These are phyloP conservation scores for Arthrobotrys sinensis DNA, from an alignment of 2,329 filamentous ascomycete genomes.

Conservation along the genomic window DNA sequence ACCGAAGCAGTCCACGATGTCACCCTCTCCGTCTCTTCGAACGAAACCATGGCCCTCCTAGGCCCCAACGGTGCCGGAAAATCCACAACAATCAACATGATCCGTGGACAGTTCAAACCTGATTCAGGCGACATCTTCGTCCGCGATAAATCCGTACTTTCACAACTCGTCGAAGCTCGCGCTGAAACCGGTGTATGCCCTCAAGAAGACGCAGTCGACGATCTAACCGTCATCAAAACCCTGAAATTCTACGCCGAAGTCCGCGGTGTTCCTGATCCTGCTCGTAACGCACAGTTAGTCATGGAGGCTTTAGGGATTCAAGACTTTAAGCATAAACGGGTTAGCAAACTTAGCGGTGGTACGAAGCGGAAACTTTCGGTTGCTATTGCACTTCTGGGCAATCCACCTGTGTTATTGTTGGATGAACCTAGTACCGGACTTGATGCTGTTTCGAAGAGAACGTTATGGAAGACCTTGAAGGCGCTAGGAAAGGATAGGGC, in stretches of 20 bases:
- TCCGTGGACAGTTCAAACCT: slow-evolving; percentile 88
- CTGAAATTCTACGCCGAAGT: slow-evolving; percentile 66
- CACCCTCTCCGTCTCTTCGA: slow-evolving; percentile 83
- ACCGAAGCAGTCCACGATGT: slow-evolving; percentile 87
- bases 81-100: slow-evolving; percentile 87
- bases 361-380: slow-evolving; percentile 66
- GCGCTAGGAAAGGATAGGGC: slow-evolving; percentile 64
- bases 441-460: slow-evolving; percentile 66
- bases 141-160: slow-evolving; percentile 58
- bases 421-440: slow-evolving; percentile 66
- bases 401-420: slow-evolving; percentile 65
- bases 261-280: slow-evolving; percentile 65
- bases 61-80: slow-evolving; percentile 96
- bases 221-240: slow-evolving; percentile 65
- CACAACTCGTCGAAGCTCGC: slow-evolving; percentile 60
- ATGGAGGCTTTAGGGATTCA: slow-evolving; percentile 65
- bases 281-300: slow-evolving; percentile 64
- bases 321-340: slow-evolving; percentile 62
- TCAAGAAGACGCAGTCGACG: slow-evolving; percentile 66
- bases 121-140: slow-evolving; percentile 80
- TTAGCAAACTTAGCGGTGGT: slow-evolving; percentile 65
- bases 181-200: slow-evolving; percentile 66
- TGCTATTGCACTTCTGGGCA: slow-evolving; percentile 66
- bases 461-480: slow-evolving; percentile 66
- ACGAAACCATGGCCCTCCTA: slow-evolving; percentile 89